phyloP scores from a whole-genome alignment of 306 rosid genomes.

The Glycine tomentella region DNA sequence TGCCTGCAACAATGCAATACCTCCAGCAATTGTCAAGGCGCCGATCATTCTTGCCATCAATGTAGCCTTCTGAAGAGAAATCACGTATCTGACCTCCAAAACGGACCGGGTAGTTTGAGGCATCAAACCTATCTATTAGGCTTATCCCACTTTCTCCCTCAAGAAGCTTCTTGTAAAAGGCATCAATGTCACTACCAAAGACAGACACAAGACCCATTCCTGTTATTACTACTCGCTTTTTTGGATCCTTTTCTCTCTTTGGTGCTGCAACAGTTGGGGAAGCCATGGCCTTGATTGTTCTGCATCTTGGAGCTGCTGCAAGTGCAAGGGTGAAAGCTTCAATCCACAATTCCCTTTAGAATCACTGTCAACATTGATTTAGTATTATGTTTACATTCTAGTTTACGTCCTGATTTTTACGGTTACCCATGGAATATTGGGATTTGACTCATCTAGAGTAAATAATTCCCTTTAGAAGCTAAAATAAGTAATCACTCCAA shows the following conservation, averaged over 20 bases:
- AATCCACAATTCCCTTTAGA: not conserved
- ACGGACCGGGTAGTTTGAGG: constrained; percentile 63
- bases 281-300: constrained; percentile 56
- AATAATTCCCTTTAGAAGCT: not conserved
- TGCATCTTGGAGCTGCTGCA: constrained; percentile 62
- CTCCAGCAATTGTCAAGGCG: constrained; percentile 75
- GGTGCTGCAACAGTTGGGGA: constrained; percentile 60
- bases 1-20: constrained; percentile 71
- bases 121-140: constrained; percentile 70
- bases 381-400: not conserved
- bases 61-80: constrained; percentile 67
- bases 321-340: constrained; percentile 21
- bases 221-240: constrained; percentile 73
- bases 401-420: not conserved
- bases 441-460: not conserved
- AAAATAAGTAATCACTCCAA: not conserved
- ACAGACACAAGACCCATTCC: constrained; percentile 82
- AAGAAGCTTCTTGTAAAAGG: constrained; percentile 66
- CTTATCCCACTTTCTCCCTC: constrained; percentile 86
- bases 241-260: constrained; percentile 72
- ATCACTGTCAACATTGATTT: no score
- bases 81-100: constrained; percentile 67
- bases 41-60: constrained; percentile 64
- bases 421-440: not conserved
- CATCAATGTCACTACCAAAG: constrained; percentile 67